Base-by-base conservation (phyloP, 805 yeast species). In the Danielia reshetovae region DNA sequence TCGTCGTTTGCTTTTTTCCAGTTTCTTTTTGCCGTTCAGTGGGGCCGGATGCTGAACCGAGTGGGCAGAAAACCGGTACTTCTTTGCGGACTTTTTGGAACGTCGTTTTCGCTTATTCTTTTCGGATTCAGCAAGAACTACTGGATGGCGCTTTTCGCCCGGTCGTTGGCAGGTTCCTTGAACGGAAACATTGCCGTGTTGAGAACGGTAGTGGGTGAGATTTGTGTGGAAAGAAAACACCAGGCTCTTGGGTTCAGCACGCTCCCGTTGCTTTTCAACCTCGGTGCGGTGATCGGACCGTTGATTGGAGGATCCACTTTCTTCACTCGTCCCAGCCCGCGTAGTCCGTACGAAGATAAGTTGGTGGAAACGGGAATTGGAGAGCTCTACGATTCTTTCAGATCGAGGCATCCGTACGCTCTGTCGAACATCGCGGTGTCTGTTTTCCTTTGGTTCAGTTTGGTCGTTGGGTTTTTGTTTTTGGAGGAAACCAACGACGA, bases 101-200 rank as follows among this genome's bases (percentile, higher is more conserved):
- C 81, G 1, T 59, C 70, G 4, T n/a, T 63, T 2, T 63, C 77
- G 7, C 52, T 75, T 38, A 38, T 76, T 18, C 33, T 67, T 4
- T 68, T 80, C 43, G 85, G 85, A 1, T 74, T 77, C 42, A 58
- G 80, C 10, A 59, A 54, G 13, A 73, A 68, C 49, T 75, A 67
- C 47, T 69, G 65, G 46, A 61, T 65, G 57, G 84, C 84, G 0
- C 44, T 79, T 3, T 47, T 60, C 10, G 75, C 84, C 7, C 61
- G 85, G 47, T 60, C 71, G 14, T 42, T 70, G 27, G 70, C 74
- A 59, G 86, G 86, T 0, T 55, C 72, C 2, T 55, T 79, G 27
- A 79, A 79, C 49, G 86, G 85, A 5, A 79, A 79, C 49, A 74
- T 77, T 7, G 78, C 80, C 1, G 83, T 79, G n/a, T 49, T 79